Evolutionary conservation across 371 early-diverging fungal species (phyloP).

Genomic region (Smittium culicis): DNA sequence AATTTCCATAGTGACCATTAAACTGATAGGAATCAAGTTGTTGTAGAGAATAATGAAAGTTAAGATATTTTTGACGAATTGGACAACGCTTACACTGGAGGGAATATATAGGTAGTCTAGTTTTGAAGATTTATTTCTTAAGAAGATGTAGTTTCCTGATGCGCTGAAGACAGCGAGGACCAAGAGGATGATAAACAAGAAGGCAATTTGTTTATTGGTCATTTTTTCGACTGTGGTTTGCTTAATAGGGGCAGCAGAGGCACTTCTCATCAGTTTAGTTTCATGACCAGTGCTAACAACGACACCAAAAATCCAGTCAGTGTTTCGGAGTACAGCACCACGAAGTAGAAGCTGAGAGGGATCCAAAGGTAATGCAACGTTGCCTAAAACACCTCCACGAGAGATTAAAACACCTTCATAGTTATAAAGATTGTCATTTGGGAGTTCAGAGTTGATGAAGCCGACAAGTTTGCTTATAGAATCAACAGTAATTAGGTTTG

Average conservation of each 20-base stretch:
- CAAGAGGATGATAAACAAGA: conserved; percentile 73
- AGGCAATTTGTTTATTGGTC: conserved; percentile 85
- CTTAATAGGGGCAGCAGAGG: conserved; percentile 66
- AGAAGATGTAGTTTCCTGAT: conserved; percentile 48
- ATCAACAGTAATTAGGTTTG: conserved; percentile 41
- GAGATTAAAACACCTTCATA: conserved; percentile 59
- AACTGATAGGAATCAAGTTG: conserved; percentile 81
- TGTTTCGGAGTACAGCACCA: conserved; percentile 73
- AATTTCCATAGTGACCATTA: conserved; percentile 86
- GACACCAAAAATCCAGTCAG: conserved; percentile 69
- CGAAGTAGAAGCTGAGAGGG: conserved; percentile 68
- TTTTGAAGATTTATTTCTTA: conserved; percentile 30
- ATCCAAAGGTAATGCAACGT: conserved; percentile 49
- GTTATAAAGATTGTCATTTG: conserved; percentile 76
- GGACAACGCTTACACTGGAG: conserved; percentile 18
- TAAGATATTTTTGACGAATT: conserved; percentile 46
- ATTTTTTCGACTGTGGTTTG: conserved; percentile 65
- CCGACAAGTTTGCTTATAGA: conserved; percentile 40
- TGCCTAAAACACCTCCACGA: conserved; percentile 35
- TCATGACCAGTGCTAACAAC: conserved; percentile 84
- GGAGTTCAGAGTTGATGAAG: conserved; percentile 57
- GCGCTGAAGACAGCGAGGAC: conserved; percentile 74
- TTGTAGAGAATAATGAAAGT: conserved; percentile 81
- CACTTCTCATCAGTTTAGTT: conserved; percentile 76
- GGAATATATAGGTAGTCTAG: conserved; percentile 26